These are phyloP conservation scores for Boletus sp. DNA, from an alignment of 1,284 basidiomycete species.

Conservation along the genomic window DNA sequence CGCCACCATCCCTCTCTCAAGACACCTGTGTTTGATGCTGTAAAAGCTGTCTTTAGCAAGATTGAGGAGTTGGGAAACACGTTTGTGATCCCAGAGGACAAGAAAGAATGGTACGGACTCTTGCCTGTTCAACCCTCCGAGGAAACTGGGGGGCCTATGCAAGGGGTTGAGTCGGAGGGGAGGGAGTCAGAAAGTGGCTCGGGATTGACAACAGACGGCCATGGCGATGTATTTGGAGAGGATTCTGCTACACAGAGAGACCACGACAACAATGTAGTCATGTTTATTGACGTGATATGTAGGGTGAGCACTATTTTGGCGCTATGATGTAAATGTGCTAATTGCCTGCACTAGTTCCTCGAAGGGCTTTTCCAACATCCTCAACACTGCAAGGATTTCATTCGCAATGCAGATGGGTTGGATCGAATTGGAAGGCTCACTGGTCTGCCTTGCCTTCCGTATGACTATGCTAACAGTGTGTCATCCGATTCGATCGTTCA, in stretches of 20 bases:
- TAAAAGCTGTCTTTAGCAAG: slow-evolving; percentile 67
- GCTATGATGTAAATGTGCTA: neutral
- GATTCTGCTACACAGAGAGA: slow-evolving; percentile 47
- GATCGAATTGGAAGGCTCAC: slow-evolving; percentile 76
- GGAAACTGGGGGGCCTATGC: slow-evolving; percentile 53
- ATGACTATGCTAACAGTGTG: slow-evolving; percentile 82
- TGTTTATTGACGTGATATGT: slow-evolving; percentile 74
- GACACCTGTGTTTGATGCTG: slow-evolving; percentile 71
- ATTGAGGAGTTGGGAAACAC: slow-evolving; percentile 72
- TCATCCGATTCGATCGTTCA: slow-evolving; percentile 85
- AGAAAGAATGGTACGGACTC: slow-evolving; percentile 66
- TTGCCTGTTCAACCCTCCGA: slow-evolving; percentile 37
- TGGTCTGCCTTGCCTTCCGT: slow-evolving; percentile 83
- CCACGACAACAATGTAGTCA: slow-evolving; percentile 73
- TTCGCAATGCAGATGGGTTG: slow-evolving; percentile 74
- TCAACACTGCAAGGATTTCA: slow-evolving; percentile 89
- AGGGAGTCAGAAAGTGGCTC: slow-evolving; percentile 23
- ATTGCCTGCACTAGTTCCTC: slow-evolving; percentile 60
- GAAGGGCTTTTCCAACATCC: slow-evolving; percentile 93
- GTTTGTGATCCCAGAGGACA: slow-evolving; percentile 56
- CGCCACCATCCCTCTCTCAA: slow-evolving; percentile 94
- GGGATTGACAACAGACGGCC: slow-evolving; percentile 30
- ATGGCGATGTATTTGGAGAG: slow-evolving; percentile 25
- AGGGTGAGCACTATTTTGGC: slow-evolving; percentile 48
- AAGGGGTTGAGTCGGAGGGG: slow-evolving; percentile 39